Evolutionary conservation across 1,284 basidiomycete species (phyloP).

Genomic region (Boletellus sp.): DNA sequence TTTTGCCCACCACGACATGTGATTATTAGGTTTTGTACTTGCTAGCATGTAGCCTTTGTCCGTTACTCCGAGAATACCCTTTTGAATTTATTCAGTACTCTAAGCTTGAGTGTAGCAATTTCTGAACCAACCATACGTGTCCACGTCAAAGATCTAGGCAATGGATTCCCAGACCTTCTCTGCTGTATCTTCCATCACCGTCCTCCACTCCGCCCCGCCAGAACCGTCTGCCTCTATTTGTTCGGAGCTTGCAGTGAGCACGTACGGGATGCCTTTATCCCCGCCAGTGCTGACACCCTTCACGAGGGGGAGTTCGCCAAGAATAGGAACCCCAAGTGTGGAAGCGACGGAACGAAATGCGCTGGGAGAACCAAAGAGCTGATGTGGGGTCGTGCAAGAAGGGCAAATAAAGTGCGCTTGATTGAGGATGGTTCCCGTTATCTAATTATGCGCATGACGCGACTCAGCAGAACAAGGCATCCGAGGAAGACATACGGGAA

Average conservation of each 20-base stretch:
- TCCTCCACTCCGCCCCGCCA: conserved; percentile 45
- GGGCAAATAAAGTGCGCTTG: conserved; percentile 89
- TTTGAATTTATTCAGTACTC: not conserved
- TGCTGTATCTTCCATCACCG: conserved; percentile 45
- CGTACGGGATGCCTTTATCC: conserved; percentile 69
- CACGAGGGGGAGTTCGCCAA: conserved; percentile 86
- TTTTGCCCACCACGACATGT: conserved; percentile 7
- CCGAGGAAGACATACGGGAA: conserved; percentile 61
- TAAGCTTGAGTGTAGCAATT: too few species aligned
- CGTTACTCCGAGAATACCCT: not conserved
- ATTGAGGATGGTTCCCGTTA: conserved; percentile 87
- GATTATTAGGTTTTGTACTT: conserved; percentile 13
- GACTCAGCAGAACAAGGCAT: not conserved
- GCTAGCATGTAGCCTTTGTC: too few species aligned
- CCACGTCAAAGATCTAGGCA: conserved; percentile 7
- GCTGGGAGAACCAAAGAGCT: conserved; percentile 76
- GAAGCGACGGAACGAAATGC: conserved; percentile 65
- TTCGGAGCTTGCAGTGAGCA: conserved; percentile 33
- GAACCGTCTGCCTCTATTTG: conserved; percentile 29
- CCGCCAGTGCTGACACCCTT: conserved; percentile 73
- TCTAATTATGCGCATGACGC: conserved; percentile 44
- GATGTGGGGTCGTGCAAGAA: conserved; percentile 66
- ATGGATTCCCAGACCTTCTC: conserved; percentile 38
- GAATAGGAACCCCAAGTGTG: conserved; percentile 60
- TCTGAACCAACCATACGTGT: too few species aligned